Evolutionary conservation across 805 yeast species (phyloP).

Genomic region (Monosporozyma solicola): DNA sequence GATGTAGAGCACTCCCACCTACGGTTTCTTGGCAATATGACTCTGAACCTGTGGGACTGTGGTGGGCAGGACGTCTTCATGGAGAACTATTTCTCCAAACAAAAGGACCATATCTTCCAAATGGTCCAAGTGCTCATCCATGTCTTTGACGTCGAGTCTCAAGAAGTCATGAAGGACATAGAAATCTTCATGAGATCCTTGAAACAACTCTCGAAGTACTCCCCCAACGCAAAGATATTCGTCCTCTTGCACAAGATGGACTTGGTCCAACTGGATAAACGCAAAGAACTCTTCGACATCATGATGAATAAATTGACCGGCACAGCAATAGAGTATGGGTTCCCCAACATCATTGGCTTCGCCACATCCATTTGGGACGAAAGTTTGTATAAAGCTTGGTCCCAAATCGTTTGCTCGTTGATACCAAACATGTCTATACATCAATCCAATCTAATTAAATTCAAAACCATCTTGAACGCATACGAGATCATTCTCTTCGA

Average conservation of each 20-base stretch:
- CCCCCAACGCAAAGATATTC: slow-evolving; percentile 88
- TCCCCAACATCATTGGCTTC: slow-evolving; percentile 64
- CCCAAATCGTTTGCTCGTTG: slow-evolving; percentile 86
- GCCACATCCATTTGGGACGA: slow-evolving; percentile 98
- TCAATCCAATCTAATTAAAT: slow-evolving; percentile 63
- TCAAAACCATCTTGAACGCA: slow-evolving; percentile 69
- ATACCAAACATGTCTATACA: slow-evolving; percentile 84
- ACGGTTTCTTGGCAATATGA: slow-evolving; percentile 89
- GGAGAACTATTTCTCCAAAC: slow-evolving; percentile 86
- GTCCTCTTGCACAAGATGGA: slow-evolving; percentile 94
- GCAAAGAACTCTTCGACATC: slow-evolving; percentile 72
- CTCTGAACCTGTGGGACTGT: slow-evolving; percentile 94
- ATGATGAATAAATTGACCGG: slow-evolving; percentile 77
- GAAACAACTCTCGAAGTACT: slow-evolving; percentile 68
- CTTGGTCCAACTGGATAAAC: slow-evolving; percentile 74
- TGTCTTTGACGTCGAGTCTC: slow-evolving; percentile 92
- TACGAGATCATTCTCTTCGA: slow-evolving; percentile 89
- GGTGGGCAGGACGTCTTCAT: slow-evolving; percentile 96
- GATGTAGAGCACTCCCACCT: slow-evolving; percentile 97
- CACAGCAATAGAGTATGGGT: slow-evolving; percentile 61
- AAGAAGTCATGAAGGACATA: slow-evolving; percentile 85
- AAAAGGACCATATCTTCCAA: slow-evolving; percentile 84
- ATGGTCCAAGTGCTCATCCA: slow-evolving; percentile 94
- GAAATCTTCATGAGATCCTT: slow-evolving; percentile 83
- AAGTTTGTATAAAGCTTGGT: slow-evolving; percentile 93